Conservation (phyloP, 495 filamentous ascomycete genomes). For the Rhypophila decipiens region DNA sequence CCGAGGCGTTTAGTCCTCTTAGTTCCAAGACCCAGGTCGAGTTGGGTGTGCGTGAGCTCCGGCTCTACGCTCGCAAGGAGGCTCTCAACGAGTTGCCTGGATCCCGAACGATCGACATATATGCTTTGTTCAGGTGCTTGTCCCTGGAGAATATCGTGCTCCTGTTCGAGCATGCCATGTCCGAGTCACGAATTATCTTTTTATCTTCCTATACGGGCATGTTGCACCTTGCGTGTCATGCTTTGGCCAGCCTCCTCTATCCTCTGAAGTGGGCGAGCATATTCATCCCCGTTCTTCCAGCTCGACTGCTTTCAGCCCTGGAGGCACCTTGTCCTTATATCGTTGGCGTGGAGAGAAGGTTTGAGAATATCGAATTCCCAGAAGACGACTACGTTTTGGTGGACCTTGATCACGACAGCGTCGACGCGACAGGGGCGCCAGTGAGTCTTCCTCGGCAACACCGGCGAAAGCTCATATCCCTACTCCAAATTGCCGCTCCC, state of each 20-base stretch:
- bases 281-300: constrained; percentile 86
- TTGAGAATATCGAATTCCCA: constrained; percentile 84
- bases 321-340: constrained; percentile 97
- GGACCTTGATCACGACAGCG: constrained; percentile 83
- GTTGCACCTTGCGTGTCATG: constrained; percentile 85
- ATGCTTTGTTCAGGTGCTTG: constrained; percentile 82
- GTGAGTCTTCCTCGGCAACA: constrained; percentile 78
- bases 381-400: constrained; percentile 97
- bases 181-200: constrained; percentile 92
- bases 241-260: constrained; percentile 77
- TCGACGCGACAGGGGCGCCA: constrained; percentile 72
- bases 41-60: constrained; percentile 80
- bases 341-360: constrained; percentile 87
- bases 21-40: constrained; percentile 95
- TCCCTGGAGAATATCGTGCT: constrained; percentile 87
- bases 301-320: constrained; percentile 77
- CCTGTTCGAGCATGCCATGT: constrained; percentile 86
- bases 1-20: constrained; percentile 85
- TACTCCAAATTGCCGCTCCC: constrained; percentile 85
- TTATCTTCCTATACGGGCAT: constrained; percentile 93
- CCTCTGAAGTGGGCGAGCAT: constrained; percentile 89
- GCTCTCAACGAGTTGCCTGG: constrained; percentile 91
- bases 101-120: constrained; percentile 86
- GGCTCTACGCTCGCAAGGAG: constrained; percentile 87
- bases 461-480: constrained; percentile 77